Percentiles rank a stretch among this genome's conserved stretches.
These are phyloP conservation scores for Linnemannia schmuckeri DNA, from an alignment of 192 early-diverging fungal species.

Conservation along the genomic window DNA sequence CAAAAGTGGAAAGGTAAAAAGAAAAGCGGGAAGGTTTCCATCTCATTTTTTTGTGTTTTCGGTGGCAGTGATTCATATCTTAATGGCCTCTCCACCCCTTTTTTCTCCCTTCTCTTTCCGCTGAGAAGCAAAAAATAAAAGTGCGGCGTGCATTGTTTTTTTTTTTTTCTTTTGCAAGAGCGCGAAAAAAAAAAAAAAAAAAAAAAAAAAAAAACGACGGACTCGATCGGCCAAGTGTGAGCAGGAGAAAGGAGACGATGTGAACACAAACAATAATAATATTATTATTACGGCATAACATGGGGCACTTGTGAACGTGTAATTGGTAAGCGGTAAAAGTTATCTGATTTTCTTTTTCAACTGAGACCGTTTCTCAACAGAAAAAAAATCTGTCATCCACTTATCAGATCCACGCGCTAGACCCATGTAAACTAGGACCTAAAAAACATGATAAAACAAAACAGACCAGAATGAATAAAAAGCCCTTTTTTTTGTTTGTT, in stretches of 20 bases:
- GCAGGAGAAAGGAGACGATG: background rate
- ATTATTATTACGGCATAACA: background rate
- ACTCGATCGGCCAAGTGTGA: background rate
- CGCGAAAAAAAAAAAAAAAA: background rate
- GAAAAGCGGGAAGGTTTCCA: constrained; percentile 18
- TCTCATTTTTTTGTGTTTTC: background rate
- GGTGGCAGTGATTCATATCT: background rate
- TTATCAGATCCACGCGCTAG: background rate
- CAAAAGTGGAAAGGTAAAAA: constrained; percentile 7
- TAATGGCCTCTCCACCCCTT: background rate
- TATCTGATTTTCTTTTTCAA: background rate
- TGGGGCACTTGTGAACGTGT: too few species aligned
- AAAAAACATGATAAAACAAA: background rate
- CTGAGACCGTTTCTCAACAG: background rate
- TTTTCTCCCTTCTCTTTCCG: background rate
- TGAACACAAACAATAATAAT: background rate
- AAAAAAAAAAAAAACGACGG: background rate
- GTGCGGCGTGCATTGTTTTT: background rate
- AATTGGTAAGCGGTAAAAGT: background rate
- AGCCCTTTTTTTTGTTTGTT: background rate
- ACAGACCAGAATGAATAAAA: background rate
- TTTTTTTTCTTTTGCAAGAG: background rate
- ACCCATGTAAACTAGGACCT: background rate
- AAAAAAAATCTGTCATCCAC: background rate
- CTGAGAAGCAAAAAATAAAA: background rate